Conservation (phyloP, 495 filamentous ascomycete genomes). For the Penicillium macrosclerotiorum region DNA sequence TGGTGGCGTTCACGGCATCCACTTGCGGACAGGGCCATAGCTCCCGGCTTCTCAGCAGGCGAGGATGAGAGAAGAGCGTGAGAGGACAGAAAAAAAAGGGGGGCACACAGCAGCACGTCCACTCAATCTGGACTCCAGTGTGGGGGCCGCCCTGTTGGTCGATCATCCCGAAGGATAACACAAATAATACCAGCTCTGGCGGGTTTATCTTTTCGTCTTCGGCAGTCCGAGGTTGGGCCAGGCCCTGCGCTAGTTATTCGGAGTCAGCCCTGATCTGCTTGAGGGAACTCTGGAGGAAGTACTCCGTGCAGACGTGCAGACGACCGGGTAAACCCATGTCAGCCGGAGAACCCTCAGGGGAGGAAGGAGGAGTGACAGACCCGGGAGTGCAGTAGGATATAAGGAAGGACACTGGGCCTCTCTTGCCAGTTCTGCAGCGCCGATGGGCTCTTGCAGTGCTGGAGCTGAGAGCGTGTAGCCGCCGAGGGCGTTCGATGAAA, state of each 20-base stretch:
- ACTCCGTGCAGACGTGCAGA: background rate
- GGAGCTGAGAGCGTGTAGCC: constrained; percentile 6
- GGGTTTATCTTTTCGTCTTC: no score
- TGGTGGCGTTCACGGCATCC: background rate
- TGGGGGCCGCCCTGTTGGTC: constrained; percentile 8
- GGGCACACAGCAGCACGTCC: constrained; percentile 2
- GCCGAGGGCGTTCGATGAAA: no score
- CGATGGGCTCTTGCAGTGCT: no score
- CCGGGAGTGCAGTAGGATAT: no score
- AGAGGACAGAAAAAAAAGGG: constrained; percentile 3
- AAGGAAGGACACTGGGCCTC: no score
- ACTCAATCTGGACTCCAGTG: background rate
- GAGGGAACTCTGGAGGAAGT: background rate
- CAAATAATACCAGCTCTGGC: no score
- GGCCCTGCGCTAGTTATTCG: constrained; percentile 14
- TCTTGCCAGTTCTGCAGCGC: no score
- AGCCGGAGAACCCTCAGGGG: no score
- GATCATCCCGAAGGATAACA: background rate
- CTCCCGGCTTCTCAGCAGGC: background rate
- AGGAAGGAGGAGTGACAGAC: no score
- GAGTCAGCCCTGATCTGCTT: background rate
- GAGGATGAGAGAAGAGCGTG: background rate
- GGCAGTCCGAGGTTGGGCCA: constrained; percentile 15
- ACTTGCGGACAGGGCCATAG: constrained; percentile 2
- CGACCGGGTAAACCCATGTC: no score